Percentiles rank a stretch among this genome's conserved stretches.
Evolutionary conservation across 176 grass and related monocot species (phyloP).

Genomic region (Paspalum notatum): DNA sequence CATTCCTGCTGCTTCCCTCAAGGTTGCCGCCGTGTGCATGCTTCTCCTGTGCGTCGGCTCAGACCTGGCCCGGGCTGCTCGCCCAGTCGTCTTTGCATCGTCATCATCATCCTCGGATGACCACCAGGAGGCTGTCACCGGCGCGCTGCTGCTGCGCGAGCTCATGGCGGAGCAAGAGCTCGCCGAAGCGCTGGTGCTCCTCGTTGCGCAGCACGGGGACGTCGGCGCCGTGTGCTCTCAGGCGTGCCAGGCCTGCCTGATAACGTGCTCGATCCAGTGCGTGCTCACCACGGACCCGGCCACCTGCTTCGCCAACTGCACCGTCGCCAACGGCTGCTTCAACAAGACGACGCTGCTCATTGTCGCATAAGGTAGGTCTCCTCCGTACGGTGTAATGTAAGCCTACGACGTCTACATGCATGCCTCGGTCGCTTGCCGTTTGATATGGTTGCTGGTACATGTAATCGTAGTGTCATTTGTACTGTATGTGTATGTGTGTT

Average conservation of each 20-base stretch:
- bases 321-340: slow-evolving; percentile 20
- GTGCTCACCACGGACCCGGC: background rate
- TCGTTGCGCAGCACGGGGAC: background rate
- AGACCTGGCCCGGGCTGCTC: background rate
- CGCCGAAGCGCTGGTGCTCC: slow-evolving; percentile 17
- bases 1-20: background rate
- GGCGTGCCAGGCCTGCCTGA: slow-evolving; percentile 29
- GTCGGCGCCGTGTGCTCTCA: background rate
- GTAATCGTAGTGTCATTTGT: too few species aligned
- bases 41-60: slow-evolving; percentile 3
- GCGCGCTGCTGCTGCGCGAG: background rate
- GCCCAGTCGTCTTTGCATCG: background rate
- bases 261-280: slow-evolving; percentile 16
- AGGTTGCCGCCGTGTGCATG: background rate
- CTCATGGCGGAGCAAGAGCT: background rate
- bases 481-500: too few species aligned
- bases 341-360: background rate
- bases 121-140: background rate
- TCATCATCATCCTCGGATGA: background rate
- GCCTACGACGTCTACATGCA: too few species aligned
- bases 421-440: too few species aligned
- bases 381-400: too few species aligned
- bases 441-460: too few species aligned
- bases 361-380: too few species aligned
- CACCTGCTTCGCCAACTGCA: slow-evolving; percentile 31